Conservation (phyloP, 768 basidiomycete genomes). For the Lentinula guzmanii region DNA sequence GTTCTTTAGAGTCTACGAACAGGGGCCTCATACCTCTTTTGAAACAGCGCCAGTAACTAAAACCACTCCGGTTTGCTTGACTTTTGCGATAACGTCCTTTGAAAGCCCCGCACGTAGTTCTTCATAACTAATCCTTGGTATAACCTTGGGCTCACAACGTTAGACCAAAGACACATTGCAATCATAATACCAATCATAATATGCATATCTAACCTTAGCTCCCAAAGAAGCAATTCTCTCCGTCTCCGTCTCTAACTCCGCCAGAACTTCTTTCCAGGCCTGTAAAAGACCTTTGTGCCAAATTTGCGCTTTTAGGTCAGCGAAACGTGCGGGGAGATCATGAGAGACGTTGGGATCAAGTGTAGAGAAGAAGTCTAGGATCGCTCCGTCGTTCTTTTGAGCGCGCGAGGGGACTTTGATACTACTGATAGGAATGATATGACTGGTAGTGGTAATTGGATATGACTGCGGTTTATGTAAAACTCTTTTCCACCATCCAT, state of each 20-base stretch:
- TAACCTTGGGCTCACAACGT: conserved; percentile 25
- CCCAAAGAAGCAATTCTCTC: conserved; percentile 42
- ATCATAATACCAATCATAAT: neutral
- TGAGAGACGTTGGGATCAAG: neutral
- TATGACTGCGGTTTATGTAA: neutral
- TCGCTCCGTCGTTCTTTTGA: neutral
- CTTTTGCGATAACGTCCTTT: conserved; percentile 31
- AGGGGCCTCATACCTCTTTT: conserved; percentile 33
- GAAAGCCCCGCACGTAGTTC: conserved; percentile 44
- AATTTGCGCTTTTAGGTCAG: conserved; percentile 51
- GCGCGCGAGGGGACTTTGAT: neutral
- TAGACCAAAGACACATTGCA: neutral
- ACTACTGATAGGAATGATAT: neutral
- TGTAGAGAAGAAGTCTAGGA: neutral
- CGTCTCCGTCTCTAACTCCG: conserved; percentile 38
- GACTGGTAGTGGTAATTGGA: neutral
- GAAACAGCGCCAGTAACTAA: conserved; percentile 55
- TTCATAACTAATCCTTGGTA: conserved; percentile 43
- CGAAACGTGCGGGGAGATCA: conserved; percentile 49
- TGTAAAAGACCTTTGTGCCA: conserved; percentile 38
- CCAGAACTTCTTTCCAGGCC: conserved; percentile 52
- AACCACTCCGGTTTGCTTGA: conserved; percentile 49
- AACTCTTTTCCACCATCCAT: too few species aligned
- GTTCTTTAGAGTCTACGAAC: neutral
- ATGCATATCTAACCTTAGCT: conserved; percentile 29